phyloP scores from a whole-genome alignment of 2,329 filamentous ascomycete species.

The Daldinia sp. region DNA sequence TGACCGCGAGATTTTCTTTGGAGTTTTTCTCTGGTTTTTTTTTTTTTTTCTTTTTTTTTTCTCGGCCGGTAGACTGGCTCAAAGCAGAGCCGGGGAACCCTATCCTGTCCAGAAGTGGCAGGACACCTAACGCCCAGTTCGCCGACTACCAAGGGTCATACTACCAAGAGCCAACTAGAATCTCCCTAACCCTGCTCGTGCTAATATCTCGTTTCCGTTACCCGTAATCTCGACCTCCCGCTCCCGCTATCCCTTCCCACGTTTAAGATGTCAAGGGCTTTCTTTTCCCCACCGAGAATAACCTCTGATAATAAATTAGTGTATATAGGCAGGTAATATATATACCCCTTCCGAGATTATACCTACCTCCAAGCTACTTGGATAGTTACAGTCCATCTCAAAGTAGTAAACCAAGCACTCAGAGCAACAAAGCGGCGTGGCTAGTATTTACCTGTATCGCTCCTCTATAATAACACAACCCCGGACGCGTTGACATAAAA shows the following conservation, averaged over 20 bases:
- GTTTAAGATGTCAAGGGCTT: slow-evolving; percentile 18
- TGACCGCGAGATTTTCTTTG: slow-evolving; percentile 7
- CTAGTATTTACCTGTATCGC: slow-evolving; percentile 11
- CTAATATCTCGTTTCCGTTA: slow-evolving; percentile 17
- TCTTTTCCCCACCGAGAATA: slow-evolving; percentile 6
- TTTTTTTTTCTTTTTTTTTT: not conserved
- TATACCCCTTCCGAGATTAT: too few species aligned
- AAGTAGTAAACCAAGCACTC: not conserved
- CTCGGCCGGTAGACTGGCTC: not conserved
- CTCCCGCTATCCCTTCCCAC: slow-evolving; percentile 16
- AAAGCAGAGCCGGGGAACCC: not conserved
- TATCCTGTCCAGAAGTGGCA: not conserved
- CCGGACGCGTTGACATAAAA: slow-evolving; percentile 5
- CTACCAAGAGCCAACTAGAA: slow-evolving; percentile 3
- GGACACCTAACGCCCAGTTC: not conserved
- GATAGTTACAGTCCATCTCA: not conserved
- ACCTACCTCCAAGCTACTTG: too few species aligned
- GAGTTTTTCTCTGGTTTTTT: too few species aligned
- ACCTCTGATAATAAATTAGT: not conserved
- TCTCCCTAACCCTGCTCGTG: slow-evolving; percentile 15
- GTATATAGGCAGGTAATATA: not conserved
- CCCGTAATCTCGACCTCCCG: slow-evolving; percentile 18
- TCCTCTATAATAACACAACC: slow-evolving; percentile 22
- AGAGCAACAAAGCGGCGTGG: slow-evolving; percentile 7
- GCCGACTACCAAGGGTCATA: not conserved